Evolutionary conservation across 2,329 filamentous ascomycete genomes (phyloP).

Genomic region (Epichloe bromicola): DNA sequence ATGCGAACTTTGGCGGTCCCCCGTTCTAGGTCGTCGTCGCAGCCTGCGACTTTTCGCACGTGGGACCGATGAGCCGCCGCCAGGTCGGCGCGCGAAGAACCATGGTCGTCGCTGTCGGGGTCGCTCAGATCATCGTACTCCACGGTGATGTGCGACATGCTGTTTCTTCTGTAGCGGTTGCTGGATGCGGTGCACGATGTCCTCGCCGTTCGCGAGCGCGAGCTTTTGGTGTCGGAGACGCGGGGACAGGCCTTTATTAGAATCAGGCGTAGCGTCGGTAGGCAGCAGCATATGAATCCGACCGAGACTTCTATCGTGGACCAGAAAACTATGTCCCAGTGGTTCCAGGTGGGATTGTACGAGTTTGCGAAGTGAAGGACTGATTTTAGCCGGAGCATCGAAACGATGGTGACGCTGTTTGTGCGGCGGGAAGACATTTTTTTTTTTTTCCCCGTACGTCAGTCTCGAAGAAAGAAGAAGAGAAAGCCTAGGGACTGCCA

Average conservation of each 20-base stretch:
- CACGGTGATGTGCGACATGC: background rate
- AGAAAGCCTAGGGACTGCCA: background rate
- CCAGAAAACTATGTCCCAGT: slow-evolving; percentile 12
- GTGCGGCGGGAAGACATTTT: background rate
- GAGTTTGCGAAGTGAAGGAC: slow-evolving; percentile 12
- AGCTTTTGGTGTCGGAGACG: background rate
- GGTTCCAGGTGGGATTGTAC: slow-evolving; percentile 14
- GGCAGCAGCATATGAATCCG: slow-evolving; percentile 15
- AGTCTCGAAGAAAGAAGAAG: too few relatives aligned
- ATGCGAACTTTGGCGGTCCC: background rate
- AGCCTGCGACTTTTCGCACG: background rate
- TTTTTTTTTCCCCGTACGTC: too few relatives aligned
- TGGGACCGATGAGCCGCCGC: background rate
- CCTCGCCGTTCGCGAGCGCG: background rate
- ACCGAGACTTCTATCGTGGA: slow-evolving; percentile 15
- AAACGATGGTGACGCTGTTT: slow-evolving; percentile 13
- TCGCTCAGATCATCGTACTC: background rate
- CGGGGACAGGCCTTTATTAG: slow-evolving; percentile 5
- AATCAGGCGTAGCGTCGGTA: slow-evolving; percentile 14
- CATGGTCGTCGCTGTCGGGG: background rate
- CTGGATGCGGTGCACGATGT: background rate
- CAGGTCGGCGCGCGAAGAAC: background rate
- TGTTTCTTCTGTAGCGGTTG: background rate
- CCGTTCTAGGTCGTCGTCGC: background rate
- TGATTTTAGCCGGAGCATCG: slow-evolving; percentile 12